Base-by-base conservation (phyloP, 2,329 filamentous ascomycete species). In the Ilyonectria mors-panacis region DNA sequence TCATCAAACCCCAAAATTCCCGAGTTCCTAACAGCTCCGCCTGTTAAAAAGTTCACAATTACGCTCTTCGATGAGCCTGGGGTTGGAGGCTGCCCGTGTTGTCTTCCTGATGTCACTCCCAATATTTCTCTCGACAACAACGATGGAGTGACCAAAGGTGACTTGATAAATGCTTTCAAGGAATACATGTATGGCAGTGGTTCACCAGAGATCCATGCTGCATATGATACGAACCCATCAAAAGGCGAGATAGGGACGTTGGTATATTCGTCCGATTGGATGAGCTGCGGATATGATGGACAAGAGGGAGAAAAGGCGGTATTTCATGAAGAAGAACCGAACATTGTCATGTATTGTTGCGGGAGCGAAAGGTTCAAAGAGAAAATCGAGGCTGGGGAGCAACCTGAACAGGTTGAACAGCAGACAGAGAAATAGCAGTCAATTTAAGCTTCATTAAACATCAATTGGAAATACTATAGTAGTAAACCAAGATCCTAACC, bases 301-400 rank as follows among this genome's bases (percentile, higher is more conserved):
- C 15, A 8, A 1, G 23, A 58, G 4, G 57, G 53, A 5, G 37
- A 51, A 17, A 48, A 23, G 21, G 9, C 56, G 6, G 58, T 35
- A 3, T 47, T 35, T 12, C 4, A 33, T 6, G 44, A 26, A 13
- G 19, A 50, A 5, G 5, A 61, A 6, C 66, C 66, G 1, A 35
- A 68, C 6, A 59, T 68, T 9, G 10, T 66, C 23, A 1, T 68
- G 30, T 68, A 68, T 45, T 68, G 62, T 9, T 66, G 62, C 4
- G 28, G 9, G 1, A 61, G 55, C 0, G 50, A 57, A 6, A 10
- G 2, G 6, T 53, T 45, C 19, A 19, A 33, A 12, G 28, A 53
- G 19, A 53, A 61, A 13, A 5, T 17, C n/a, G 4, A 6, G 23
- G 7, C 5, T 44, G 10, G 39, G 45, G 26, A 61, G 19, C 19